Base-by-base conservation (phyloP, 1,284 basidiomycete genomes). In the Melanopsichium pennsylvanicum region DNA sequence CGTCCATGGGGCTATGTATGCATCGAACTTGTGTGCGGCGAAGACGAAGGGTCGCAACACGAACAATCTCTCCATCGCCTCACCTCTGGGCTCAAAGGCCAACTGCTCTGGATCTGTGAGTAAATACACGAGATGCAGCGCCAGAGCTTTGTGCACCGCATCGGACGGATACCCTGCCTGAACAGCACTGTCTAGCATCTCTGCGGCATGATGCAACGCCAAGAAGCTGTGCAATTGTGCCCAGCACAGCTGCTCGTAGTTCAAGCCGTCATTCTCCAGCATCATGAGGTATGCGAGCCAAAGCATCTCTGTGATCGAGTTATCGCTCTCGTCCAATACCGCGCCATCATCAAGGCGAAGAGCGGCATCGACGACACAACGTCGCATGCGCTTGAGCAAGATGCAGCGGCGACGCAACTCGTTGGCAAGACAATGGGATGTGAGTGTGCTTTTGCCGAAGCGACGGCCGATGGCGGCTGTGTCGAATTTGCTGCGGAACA, bases 41-140 rank as follows among this genome's bases (percentile, higher is more conserved):
- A 85, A 85, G 16, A 85, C 85, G 47, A 84, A 85, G 1, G 84
- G 84, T 34, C 84, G 81, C 6, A 85, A 76, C 19, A 85, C 81
- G 54, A 84, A 85, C 52, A 85, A 82, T 66, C 83, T 83, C 59
- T 85, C 82, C 48, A 84, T 84, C n/a, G 83, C 79, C 44, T 84
- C 83, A 12, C 79, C 75, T 2, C 73, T 55, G 0, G 74, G 81
- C 26, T 83, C 82, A 19, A 79, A 78, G 5, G 58, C 69, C 12
- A 78, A 52, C 39, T 61, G 57, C 33, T 64, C 76, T 41, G 80
- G 74, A 43, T 80, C 81, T 13, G 73, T 75, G 10, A 84, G 54
- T 18, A 85, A 56, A 81, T 83, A 84, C 8, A 76, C 70, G 23
- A 84, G 78, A 81, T 84, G 84, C 67, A 84, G 78, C 19, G 81